Percentiles rank a stretch among this genome's conserved stretches.
Evolutionary conservation across 2,329 filamentous ascomycete species (phyloP).

Genomic region (Colletotrichum tabaci): DNA sequence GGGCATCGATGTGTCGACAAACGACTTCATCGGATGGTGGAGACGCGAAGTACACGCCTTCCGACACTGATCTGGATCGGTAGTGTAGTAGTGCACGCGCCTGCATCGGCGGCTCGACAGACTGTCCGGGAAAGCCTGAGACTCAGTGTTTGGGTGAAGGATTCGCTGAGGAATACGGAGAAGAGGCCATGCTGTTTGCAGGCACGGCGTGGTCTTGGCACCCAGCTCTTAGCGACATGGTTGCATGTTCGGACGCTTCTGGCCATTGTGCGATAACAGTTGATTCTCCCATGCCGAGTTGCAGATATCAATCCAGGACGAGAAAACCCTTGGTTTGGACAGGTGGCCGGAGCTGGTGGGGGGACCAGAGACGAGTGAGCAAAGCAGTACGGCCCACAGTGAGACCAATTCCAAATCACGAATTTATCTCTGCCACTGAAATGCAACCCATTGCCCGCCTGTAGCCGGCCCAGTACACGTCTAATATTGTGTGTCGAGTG

Average conservation of each 20-base stretch:
- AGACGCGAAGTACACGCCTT: slow-evolving; percentile 73
- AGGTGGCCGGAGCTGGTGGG: neutral
- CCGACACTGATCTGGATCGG: slow-evolving; percentile 59
- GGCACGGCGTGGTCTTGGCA: neutral
- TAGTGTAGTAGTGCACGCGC: neutral
- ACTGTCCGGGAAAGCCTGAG: neutral
- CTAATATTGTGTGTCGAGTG: neutral
- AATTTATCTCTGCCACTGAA: slow-evolving; percentile 17
- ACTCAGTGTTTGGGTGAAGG: neutral
- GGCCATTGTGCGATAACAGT: neutral
- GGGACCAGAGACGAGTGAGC: neutral
- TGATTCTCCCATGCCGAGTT: neutral
- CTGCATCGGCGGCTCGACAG: neutral
- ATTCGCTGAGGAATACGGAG: too few species aligned
- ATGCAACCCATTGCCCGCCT: slow-evolving; percentile 7
- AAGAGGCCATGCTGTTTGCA: neutral
- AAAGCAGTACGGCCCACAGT: slow-evolving; percentile 3
- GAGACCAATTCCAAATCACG: slow-evolving; percentile 25
- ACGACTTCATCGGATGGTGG: slow-evolving; percentile 89
- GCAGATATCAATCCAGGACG: neutral
- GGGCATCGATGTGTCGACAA: slow-evolving; percentile 81
- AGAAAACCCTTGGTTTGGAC: neutral
- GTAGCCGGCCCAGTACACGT: neutral
- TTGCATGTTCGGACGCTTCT: neutral
- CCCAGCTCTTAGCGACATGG: neutral